Conservation (phyloP, 192 early-diverging fungal genomes). For the Podochytrium sp. region DNA sequence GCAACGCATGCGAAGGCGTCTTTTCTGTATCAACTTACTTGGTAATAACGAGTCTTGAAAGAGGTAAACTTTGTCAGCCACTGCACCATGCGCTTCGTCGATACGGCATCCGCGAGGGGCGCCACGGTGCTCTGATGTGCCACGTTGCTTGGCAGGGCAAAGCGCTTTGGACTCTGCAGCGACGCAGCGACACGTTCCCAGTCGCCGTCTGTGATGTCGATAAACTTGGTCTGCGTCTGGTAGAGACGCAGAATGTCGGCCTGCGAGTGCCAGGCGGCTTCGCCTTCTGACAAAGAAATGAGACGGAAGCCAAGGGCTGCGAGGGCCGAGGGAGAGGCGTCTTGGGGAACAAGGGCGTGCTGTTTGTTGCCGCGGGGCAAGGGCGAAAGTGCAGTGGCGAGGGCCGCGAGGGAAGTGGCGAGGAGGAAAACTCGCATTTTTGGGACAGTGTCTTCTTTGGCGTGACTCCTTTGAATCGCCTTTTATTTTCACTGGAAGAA, state of each 20-base stretch:
- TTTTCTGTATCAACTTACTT: conserved; percentile 40
- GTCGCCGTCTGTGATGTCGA: conserved; percentile 86
- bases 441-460: too few relatives aligned
- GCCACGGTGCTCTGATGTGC: conserved; percentile 63
- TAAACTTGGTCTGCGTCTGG: conserved; percentile 71
- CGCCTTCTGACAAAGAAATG: conserved; percentile 31
- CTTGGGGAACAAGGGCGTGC: too few relatives aligned
- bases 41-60: conserved; percentile 92
- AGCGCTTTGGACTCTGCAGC: conserved; percentile 1
- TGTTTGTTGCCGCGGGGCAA: too few relatives aligned
- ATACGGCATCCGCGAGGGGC: conserved; percentile 64
- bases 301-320: conserved; percentile 43
- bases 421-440: too few relatives aligned
- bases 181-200: conserved; percentile 31
- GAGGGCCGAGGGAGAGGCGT: too few relatives aligned
- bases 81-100: conserved; percentile 65
- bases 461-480: too few relatives aligned
- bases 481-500: too few relatives aligned
- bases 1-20: conserved; percentile 34
- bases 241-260: conserved; percentile 69
- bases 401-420: too few relatives aligned
- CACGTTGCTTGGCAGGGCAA: conserved; percentile 55
- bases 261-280: conserved; percentile 32
- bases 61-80: conserved; percentile 76
- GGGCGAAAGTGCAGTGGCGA: too few relatives aligned